phyloP scores from a whole-genome alignment of 208 protist species.

The Blechomonas ayalai region DNA sequence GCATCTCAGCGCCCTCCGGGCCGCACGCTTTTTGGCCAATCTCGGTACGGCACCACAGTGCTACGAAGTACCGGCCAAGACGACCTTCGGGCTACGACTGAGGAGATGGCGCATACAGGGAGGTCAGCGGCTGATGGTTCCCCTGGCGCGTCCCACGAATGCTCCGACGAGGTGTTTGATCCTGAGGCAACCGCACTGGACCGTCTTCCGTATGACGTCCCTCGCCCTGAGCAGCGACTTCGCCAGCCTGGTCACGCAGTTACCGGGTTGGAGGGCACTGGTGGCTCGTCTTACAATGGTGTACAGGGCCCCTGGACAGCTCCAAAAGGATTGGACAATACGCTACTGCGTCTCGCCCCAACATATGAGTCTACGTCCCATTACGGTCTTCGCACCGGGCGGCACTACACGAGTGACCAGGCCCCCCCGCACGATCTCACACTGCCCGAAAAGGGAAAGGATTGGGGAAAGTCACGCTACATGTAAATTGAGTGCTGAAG shows the following conservation, averaged over 20 bases:
- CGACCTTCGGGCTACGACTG: background rate
- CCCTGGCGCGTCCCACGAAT: conserved; percentile 3
- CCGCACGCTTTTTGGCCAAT: conserved; percentile 49
- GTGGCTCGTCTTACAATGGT: conserved; percentile 57
- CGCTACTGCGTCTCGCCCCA: conserved; percentile 52
- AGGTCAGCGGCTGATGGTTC: background rate
- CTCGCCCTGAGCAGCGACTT: conserved; percentile 49
- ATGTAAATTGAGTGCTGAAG: too few relatives aligned
- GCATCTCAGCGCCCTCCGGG: conserved; percentile 20
- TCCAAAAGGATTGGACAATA: conserved; percentile 55
- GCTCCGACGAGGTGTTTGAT: conserved; percentile 25
- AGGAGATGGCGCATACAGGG: background rate
- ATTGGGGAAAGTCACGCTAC: conserved; percentile 64
- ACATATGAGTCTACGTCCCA: conserved; percentile 77
- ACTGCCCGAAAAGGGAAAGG: conserved; percentile 53
- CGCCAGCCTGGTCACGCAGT: conserved; percentile 44
- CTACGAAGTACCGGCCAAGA: conserved; percentile 2
- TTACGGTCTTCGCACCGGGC: conserved; percentile 68
- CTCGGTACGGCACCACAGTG: conserved; percentile 62
- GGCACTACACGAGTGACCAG: conserved; percentile 59
- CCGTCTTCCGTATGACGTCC: conserved; percentile 32
- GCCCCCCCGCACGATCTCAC: conserved; percentile 49
- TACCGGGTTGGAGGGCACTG: conserved; percentile 30
- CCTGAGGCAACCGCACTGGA: conserved; percentile 34
- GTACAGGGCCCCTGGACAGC: conserved; percentile 34